Evolutionary conservation across 2,329 filamentous ascomycete species (phyloP).

Genomic region (Hansfordia pulvinata): DNA sequence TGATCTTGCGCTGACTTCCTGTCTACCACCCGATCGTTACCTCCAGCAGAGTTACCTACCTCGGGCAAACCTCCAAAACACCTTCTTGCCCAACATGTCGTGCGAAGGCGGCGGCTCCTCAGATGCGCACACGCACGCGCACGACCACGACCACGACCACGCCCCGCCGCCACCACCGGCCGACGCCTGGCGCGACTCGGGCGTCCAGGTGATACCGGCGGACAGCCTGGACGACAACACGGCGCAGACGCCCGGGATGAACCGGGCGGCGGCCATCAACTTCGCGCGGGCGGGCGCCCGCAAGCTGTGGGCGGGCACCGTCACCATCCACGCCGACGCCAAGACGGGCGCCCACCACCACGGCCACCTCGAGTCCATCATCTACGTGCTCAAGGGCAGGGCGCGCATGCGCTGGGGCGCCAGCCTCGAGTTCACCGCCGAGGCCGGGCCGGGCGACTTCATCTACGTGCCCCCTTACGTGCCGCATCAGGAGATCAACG

Average conservation of each 20-base stretch:
- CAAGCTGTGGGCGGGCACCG: constrained; percentile 29
- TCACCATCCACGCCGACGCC: constrained; percentile 26
- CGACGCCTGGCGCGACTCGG: constrained; percentile 22
- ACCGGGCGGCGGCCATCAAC: constrained; percentile 27
- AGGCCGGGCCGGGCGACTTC: constrained; percentile 29
- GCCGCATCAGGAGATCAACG: constrained; percentile 31
- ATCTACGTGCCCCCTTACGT: constrained; percentile 30
- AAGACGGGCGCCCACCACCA: constrained; percentile 30
- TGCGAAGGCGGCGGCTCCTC: no score
- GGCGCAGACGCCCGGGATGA: constrained; percentile 27
- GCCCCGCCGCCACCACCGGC: constrained; percentile 3
- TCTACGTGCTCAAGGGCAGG: constrained; percentile 28
- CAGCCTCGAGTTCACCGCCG: constrained; percentile 26
- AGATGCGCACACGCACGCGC: no score
- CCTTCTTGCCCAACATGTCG: no score
- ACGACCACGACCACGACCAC: no score
- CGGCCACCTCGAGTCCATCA: constrained; percentile 28
- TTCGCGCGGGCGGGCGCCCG: constrained; percentile 26
- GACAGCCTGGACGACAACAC: constrained; percentile 25
- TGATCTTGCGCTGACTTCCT: no score
- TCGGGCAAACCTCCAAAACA: no score
- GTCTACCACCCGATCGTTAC: no score
- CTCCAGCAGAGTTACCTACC: no score
- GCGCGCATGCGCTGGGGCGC: constrained; percentile 31
- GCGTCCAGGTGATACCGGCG: constrained; percentile 25